A percentile compares a stretch with the other conserved stretches of the same genome.
phyloP scores from a whole-genome alignment of 768 basidiomycete genomes.

The Hericium rajendrae region DNA sequence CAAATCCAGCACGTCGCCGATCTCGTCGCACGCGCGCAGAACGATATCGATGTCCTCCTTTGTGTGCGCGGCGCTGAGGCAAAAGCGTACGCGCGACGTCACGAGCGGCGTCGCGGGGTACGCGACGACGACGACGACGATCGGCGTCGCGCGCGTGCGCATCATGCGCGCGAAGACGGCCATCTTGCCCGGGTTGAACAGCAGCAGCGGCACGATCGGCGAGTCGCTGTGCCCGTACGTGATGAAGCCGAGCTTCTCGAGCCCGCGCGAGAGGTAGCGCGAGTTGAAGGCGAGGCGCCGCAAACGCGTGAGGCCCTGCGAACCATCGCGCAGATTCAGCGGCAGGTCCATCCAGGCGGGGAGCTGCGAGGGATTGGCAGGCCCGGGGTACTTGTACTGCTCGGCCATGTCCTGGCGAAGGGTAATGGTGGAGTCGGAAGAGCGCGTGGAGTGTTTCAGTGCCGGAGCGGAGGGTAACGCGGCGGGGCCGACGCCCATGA shows the following conservation, averaged over 20 bases:
- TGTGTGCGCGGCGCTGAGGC: constrained; percentile 89
- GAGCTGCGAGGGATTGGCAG: constrained; percentile 51
- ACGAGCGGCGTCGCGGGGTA: constrained; percentile 89
- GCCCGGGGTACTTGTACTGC: constrained; percentile 65
- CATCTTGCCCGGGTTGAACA: constrained; percentile 95
- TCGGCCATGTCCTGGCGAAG: constrained; percentile 18
- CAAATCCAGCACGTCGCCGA: constrained; percentile 83
- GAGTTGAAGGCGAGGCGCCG: constrained; percentile 91
- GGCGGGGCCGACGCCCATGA: constrained; percentile 71
- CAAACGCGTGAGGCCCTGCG: constrained; percentile 75
- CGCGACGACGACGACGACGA: constrained; percentile 82
- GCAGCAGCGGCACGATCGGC: constrained; percentile 85
- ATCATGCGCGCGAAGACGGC: constrained; percentile 84
- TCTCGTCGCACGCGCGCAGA: constrained; percentile 81
- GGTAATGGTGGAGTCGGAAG: constrained; percentile 25
- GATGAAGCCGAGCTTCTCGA: constrained; percentile 92
- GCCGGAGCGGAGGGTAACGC: constrained; percentile 20
- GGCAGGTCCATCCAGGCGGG: constrained; percentile 78
- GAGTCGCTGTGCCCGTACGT: constrained; percentile 87
- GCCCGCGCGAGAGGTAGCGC: constrained; percentile 78
- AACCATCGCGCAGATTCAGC: constrained; percentile 62
- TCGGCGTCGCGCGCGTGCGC: constrained; percentile 63
- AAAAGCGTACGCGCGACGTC: constrained; percentile 85
- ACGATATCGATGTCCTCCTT: constrained; percentile 92
- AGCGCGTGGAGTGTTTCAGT: constrained; percentile 21